phyloP scores from a whole-genome alignment of 2,329 filamentous ascomycete genomes.

The Pseudogymnoascus sp. region DNA sequence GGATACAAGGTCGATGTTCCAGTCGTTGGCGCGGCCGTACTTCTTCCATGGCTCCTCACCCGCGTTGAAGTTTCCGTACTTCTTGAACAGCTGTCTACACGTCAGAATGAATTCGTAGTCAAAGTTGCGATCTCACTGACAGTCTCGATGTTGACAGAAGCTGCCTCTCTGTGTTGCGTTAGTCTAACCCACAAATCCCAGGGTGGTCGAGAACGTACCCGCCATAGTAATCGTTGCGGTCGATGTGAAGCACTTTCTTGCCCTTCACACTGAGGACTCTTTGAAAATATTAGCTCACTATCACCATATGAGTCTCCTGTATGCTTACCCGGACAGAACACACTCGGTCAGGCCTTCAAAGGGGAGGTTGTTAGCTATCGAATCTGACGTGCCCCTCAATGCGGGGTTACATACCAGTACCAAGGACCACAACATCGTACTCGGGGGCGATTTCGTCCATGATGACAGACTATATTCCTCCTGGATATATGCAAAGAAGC shows the following conservation, averaged over 20 bases:
- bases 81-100: conserved; percentile 74
- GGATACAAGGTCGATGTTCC: conserved; percentile 98
- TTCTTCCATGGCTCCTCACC: conserved; percentile 96
- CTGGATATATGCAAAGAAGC: neutral
- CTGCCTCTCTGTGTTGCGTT: conserved; percentile 63
- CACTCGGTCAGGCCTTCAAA: conserved; percentile 86
- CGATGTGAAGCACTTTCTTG: conserved; percentile 98
- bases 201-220: conserved; percentile 53
- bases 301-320: neutral
- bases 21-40: conserved; percentile 93
- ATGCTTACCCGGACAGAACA: conserved; percentile 83
- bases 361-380: conserved; percentile 22
- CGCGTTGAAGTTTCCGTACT: conserved; percentile 72
- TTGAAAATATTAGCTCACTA: conserved; percentile 20
- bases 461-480: conserved; percentile 24
- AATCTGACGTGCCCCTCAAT: conserved; percentile 16
- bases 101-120: conserved; percentile 26
- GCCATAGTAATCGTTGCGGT: conserved; percentile 97
- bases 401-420: conserved; percentile 67
- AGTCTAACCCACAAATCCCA: conserved; percentile 15
- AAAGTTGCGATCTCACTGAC: conserved; percentile 41
- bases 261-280: conserved; percentile 96
- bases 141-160: conserved; percentile 92
- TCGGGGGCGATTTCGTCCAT: conserved; percentile 99
- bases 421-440: conserved; percentile 97